Percentiles rank a stretch among this genome's conserved stretches.
These are phyloP conservation scores for Circinella minor DNA, from an alignment of 371 early-diverging fungal species.

Conservation along the genomic window DNA sequence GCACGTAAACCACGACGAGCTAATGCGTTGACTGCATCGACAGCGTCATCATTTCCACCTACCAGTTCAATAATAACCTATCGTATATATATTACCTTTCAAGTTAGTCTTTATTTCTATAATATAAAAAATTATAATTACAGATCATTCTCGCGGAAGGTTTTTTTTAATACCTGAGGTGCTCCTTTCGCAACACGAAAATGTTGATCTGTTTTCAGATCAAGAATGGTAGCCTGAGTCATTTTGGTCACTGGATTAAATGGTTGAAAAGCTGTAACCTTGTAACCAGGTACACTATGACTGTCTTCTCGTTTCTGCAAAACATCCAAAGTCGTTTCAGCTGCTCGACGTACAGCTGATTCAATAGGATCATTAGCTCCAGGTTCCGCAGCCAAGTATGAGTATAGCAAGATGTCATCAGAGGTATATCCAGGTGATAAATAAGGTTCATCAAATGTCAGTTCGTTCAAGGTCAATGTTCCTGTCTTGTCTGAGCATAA, in stretches of 20 bases:
- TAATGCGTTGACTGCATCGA: constrained; percentile 79
- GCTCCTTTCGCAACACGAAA: constrained; percentile 95
- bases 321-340: constrained; percentile 88
- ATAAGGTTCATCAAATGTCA: constrained; percentile 90
- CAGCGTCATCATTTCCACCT: constrained; percentile 49
- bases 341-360: constrained; percentile 86
- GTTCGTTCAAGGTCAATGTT: constrained; percentile 90
- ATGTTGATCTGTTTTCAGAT: constrained; percentile 66
- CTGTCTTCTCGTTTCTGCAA: constrained; percentile 78
- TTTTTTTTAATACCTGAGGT: constrained; percentile 78
- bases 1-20: constrained; percentile 91
- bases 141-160: too few relatives aligned
- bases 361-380: constrained; percentile 95
- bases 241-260: constrained; percentile 93
- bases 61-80: constrained; percentile 9
- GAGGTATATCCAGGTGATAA: constrained; percentile 72
- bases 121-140: constrained; percentile 51
- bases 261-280: constrained; percentile 85
- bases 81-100: constrained; percentile 9
- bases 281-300: constrained; percentile 81
- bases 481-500: constrained; percentile 98
- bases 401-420: constrained; percentile 84
- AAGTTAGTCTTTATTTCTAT: neutral
- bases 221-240: constrained; percentile 80
- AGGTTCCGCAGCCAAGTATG: constrained; percentile 89